Evolutionary conservation across 768 basidiomycete species (phyloP), one percentile per base, ranked within the genome.

Genomic region (Sarcomyxa edulis): DNA sequence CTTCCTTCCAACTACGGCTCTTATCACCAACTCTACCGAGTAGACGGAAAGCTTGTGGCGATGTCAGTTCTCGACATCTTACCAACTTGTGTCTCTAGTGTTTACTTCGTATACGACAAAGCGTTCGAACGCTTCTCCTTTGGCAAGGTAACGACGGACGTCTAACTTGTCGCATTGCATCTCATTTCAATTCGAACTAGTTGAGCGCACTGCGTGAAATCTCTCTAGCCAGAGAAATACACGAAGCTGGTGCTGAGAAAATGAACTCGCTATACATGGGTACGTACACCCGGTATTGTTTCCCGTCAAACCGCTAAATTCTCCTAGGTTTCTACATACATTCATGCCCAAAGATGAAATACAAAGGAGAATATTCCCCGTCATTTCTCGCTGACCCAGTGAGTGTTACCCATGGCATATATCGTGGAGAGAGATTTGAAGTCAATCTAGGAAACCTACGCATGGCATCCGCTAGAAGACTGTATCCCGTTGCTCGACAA

Each of bases 331-430:
- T 79, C 58, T 98, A 97, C 58, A 85, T 98, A 26, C 75, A 96
- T 49, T 79, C 86, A 2, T 97, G 94, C 53, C 76, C 66, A 35
- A 99, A 99, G 61, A 98, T 98, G 96, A 71, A 72, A 39, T 98
- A 99, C 62, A 99, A 99, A 53, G 93, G 82, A 20, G 92, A 96
- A 39, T 99, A 94, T 48, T 57, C 69, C 0, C 95, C 95, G 1
- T 96, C 94, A 3, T 90, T 76, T 47, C 71, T 98, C 14, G 73
- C 77, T 9, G 94, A 98, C 59, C 92, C 94, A 6, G 88, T 92
- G 46, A 49, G 71, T 48, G 4, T 25, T 22, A 5, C 26, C 12
- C 15, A 27, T 19, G n/a, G n/a, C n/a, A n/a, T n/a, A n/a, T n/a
- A n/a, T n/a, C n/a, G 9, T 28, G n/a, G 12, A 18, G 10, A 24